A percentile compares a stretch with the other conserved stretches of the same genome.
phyloP scores from a whole-genome alignment of 225 moss, liverwort and hornwort genomes.

The Bryoerythrophyllum caledonicum region DNA sequence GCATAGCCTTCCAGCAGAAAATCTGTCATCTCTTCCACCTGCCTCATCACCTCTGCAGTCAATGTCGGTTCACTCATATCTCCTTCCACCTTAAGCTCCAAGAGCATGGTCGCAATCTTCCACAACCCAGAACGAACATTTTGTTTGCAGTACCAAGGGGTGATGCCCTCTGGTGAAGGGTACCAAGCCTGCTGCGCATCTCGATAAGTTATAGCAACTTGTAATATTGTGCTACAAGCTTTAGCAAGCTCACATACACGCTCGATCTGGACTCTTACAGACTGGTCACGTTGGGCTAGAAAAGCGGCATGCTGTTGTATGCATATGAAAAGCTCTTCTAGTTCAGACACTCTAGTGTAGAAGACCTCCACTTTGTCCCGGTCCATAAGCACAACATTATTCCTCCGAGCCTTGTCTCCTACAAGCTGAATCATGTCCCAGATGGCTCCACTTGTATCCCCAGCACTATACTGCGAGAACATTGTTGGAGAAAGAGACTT shows the following conservation, averaged over 20 bases:
- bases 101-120: conserved; percentile 82
- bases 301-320: conserved; percentile 85
- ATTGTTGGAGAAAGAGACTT: conserved; percentile 45
- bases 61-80: conserved; percentile 85
- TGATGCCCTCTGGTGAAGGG: conserved; percentile 92
- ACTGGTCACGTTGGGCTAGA: conserved; percentile 74
- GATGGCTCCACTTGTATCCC: conserved; percentile 73
- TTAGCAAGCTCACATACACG: conserved; percentile 86
- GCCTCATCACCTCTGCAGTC: conserved; percentile 67
- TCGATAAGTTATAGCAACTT: conserved; percentile 76
- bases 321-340: conserved; percentile 90
- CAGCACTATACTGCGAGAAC: conserved; percentile 36
- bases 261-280: conserved; percentile 73
- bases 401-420: conserved; percentile 94
- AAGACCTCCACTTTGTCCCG: conserved; percentile 98
- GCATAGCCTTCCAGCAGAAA: conserved; percentile 91
- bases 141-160: conserved; percentile 94
- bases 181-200: conserved; percentile 89
- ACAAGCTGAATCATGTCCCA: conserved; percentile 97
- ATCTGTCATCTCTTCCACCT: conserved; percentile 87
- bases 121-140: conserved; percentile 86
- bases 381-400: conserved; percentile 93
- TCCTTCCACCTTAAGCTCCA: conserved; percentile 77
- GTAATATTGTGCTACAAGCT: conserved; percentile 68
- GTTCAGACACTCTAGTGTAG: conserved; percentile 85